Conservation (phyloP, 75 land plant genomes). For the Pinus tabuliformis region DNA sequence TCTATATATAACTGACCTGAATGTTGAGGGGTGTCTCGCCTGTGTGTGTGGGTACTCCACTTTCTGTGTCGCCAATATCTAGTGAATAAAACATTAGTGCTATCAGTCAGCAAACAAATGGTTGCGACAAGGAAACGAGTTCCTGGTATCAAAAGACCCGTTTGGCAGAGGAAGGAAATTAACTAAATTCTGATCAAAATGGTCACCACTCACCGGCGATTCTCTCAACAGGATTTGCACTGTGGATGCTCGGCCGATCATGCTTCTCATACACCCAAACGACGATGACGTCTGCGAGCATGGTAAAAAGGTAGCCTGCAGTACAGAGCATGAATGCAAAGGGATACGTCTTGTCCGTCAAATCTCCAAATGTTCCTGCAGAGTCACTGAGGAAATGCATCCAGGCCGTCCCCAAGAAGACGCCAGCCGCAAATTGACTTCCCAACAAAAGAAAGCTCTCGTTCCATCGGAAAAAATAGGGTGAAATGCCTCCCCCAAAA, state of each 20-base stretch:
- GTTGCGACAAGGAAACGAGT: too few relatives aligned
- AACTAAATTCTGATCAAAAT: too few relatives aligned
- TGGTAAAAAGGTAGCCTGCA: constrained; percentile 70
- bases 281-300: constrained; percentile 61
- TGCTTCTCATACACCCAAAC: constrained; percentile 22
- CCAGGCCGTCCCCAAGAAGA: constrained; percentile 27
- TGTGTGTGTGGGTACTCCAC: neutral
- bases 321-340: constrained; percentile 85
- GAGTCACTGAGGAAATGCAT: constrained; percentile 84
- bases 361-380: constrained; percentile 43
- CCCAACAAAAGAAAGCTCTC: constrained; percentile 68
- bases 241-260: too few relatives aligned
- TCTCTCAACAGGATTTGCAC: neutral
- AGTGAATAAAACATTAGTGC: neutral
- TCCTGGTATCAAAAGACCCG: too few relatives aligned
- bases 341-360: constrained; percentile 54
- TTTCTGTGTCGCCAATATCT: neutral
- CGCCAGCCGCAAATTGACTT: constrained; percentile 84
- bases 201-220: neutral
- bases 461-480: constrained; percentile 79
- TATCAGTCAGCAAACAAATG: too few relatives aligned
- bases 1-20: neutral
- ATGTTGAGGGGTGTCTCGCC: neutral
- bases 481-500: constrained; percentile 75
- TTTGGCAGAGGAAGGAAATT: too few relatives aligned